Conservation (phyloP, 305 asterid genomes). For the Solanum hybrid region DNA sequence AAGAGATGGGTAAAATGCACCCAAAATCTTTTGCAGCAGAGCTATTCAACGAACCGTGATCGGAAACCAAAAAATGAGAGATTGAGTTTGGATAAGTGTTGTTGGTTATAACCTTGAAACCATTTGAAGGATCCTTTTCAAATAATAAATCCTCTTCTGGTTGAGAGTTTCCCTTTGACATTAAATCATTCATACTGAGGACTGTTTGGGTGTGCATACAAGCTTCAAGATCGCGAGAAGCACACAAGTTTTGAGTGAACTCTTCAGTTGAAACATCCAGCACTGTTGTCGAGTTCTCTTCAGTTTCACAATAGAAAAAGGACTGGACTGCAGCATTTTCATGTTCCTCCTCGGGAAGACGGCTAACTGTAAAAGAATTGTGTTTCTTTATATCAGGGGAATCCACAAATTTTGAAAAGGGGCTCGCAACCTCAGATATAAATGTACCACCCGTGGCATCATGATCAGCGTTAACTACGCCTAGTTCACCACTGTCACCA, state of each 20-base stretch:
- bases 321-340: constrained; percentile 6
- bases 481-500: not conserved
- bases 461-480: constrained; percentile 8
- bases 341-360: constrained; percentile 4
- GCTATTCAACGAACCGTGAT: constrained; percentile 20
- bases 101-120: constrained; percentile 18
- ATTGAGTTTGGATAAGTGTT: constrained; percentile 6
- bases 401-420: constrained; percentile 16
- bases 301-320: constrained; percentile 4
- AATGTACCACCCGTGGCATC: not conserved
- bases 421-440: constrained; percentile 16
- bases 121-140: constrained; percentile 11
- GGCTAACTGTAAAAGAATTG: not conserved
- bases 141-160: constrained; percentile 7
- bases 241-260: constrained; percentile 7
- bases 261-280: constrained; percentile 13
- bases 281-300: not conserved
- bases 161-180: constrained; percentile 13
- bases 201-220: constrained; percentile 4
- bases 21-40: constrained; percentile 22
- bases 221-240: constrained; percentile 4
- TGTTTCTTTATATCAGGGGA: constrained; percentile 12
- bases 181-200: constrained; percentile 7
- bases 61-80: constrained; percentile 23
- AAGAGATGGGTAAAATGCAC: constrained; percentile 18